Conservation (phyloP, 768 basidiomycete species). For the Boletellus sp. region DNA sequence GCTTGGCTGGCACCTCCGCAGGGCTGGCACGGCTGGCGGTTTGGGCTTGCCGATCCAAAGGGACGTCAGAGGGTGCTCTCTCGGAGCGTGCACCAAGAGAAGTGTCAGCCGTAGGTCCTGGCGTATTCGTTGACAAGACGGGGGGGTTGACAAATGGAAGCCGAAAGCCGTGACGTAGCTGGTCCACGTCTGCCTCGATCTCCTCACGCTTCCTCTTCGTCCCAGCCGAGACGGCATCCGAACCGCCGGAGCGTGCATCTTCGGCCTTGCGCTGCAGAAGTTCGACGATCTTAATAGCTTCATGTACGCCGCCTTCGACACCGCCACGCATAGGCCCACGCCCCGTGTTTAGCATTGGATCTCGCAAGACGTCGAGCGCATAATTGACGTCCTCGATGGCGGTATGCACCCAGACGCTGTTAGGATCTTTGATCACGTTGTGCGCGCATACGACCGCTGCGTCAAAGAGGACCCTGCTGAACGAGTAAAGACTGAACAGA, state of each 20-base stretch:
- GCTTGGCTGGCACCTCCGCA: slow-evolving; percentile 16
- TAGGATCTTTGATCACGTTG: slow-evolving; percentile 53
- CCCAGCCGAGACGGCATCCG: slow-evolving; percentile 23
- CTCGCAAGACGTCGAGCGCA: slow-evolving; percentile 43
- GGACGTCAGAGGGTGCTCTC: neutral
- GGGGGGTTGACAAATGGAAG: slow-evolving; percentile 42
- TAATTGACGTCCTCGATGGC: slow-evolving; percentile 45
- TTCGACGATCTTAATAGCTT: slow-evolving; percentile 40
- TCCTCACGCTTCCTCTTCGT: slow-evolving; percentile 45
- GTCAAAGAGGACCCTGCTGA: slow-evolving; percentile 61
- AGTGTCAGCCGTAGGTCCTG: neutral
- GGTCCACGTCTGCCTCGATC: slow-evolving; percentile 33
- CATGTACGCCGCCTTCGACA: slow-evolving; percentile 32
- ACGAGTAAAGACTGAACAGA: slow-evolving; percentile 54
- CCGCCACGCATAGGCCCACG: slow-evolving; percentile 32
- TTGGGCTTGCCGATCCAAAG: slow-evolving; percentile 2
- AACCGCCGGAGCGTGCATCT: slow-evolving; percentile 18
- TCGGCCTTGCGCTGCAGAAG: slow-evolving; percentile 41
- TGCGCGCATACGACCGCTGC: slow-evolving; percentile 64
- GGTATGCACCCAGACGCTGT: slow-evolving; percentile 42
- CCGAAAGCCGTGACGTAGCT: slow-evolving; percentile 34
- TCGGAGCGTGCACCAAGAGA: neutral
- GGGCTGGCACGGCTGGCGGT: neutral
- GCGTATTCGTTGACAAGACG: slow-evolving; percentile 20
- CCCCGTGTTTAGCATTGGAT: slow-evolving; percentile 31